Conservation (phyloP, 495 filamentous ascomycete species). For the Parathielavia appendiculata region DNA sequence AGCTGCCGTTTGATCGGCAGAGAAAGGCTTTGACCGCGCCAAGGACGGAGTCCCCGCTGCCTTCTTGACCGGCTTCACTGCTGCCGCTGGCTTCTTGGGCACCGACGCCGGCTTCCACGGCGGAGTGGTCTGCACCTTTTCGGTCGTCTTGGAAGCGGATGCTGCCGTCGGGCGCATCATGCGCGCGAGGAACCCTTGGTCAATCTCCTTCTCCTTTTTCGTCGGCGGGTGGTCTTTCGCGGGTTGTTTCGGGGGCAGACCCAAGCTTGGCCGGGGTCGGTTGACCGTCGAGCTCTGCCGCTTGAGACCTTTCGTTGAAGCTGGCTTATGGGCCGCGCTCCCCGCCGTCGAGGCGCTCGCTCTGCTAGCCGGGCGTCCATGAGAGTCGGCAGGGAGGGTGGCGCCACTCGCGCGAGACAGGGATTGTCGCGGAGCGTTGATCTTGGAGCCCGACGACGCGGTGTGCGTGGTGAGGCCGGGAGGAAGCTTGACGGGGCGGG, state of each 20-base stretch:
- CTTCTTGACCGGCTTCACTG: conserved; percentile 28
- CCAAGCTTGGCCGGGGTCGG: conserved; percentile 46
- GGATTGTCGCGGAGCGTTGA: conserved; percentile 35
- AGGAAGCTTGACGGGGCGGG: conserved; percentile 56
- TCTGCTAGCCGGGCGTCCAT: conserved; percentile 43
- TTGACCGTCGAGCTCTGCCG: conserved; percentile 40
- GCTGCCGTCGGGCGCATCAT: conserved; percentile 90
- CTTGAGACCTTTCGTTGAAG: conserved; percentile 28
- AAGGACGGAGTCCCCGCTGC: conserved; percentile 18
- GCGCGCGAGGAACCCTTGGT: conserved; percentile 75
- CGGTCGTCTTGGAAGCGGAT: conserved; percentile 70
- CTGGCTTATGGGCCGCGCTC: conserved; percentile 19
- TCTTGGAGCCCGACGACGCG: conserved; percentile 55
- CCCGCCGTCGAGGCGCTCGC: conserved; percentile 35
- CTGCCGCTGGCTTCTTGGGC: conserved; percentile 16
- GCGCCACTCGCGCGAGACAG: conserved; percentile 36
- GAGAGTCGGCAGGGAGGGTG: conserved; percentile 27
- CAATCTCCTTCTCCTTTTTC: conserved; percentile 47
- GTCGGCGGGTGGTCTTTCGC: conserved; percentile 38
- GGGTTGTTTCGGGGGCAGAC: conserved; percentile 43
- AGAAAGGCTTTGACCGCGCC: background rate
- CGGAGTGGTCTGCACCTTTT: conserved; percentile 52
- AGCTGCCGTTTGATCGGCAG: conserved; percentile 19
- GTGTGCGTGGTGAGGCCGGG: conserved; percentile 59
- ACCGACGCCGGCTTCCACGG: conserved; percentile 32